Base-by-base conservation (phyloP, 768 basidiomycete genomes). In the Phanerochaete carnosa region DNA sequence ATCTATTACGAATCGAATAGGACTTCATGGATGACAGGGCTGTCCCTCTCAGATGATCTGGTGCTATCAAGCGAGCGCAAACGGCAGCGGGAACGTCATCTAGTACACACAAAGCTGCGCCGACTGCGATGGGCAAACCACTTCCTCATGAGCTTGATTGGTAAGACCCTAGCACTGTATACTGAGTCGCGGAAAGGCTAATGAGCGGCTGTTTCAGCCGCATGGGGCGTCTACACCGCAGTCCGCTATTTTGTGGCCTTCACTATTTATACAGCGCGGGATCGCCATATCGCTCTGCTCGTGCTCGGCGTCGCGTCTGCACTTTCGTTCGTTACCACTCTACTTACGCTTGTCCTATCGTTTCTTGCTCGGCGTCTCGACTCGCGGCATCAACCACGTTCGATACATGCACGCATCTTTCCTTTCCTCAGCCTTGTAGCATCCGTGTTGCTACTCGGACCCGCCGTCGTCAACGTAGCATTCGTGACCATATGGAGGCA, bases 181-280 rank as follows among this genome's bases (percentile, higher is more conserved):
- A 39, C 4, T 28, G 43, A 49, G n/a, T 49, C 15, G 50, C 26
- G 45, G 57, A 51, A 56, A 11, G 19, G 32, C 46, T 29, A 28
- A 39, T 28, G 2, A 11, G 39, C 45, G 25, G 19, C 37, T 19
- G 28, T 55, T 54, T 15, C 57, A 89, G 87, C 75, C 61, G 69
- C 69, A 29, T 92, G 88, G 86, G 80, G 83, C 28, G 68, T 76
- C 8, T 91, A 88, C 69, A 86, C 80, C 62, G 77, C 81, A 6
- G 70, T 84, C 55, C 85, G 89, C 46, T 92, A 91, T 69, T 86
- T 81, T 65, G 66, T 90, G 12, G 84, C 87, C 3, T 87, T 80
- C 65, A 74, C 74, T 11, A 65, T 74, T 19, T 81, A 80, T 68
- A 62, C 73, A 1, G 35, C 54, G n/a, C 59, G 62, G 16, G 69